Evolutionary conservation across 2,329 filamentous ascomycete genomes (phyloP), one percentile per base, ranked within the genome.

Genomic region (Epichloe sylvatica): DNA sequence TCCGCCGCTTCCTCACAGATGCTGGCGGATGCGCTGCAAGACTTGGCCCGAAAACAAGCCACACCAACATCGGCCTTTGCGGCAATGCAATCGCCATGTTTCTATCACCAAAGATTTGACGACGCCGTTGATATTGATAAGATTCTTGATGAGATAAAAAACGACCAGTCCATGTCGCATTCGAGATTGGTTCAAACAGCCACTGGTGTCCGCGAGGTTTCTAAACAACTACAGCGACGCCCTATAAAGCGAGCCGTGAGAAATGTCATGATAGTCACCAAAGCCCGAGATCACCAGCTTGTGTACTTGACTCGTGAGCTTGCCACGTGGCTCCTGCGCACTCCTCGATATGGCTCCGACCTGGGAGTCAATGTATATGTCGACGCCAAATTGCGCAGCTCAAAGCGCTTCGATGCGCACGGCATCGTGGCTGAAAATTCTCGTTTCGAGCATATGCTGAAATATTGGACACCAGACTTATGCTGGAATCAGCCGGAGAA

Each of bases 211-310:
- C 82, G 92, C 48, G 92, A 98, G 68, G 90, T 98, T 12, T 94
- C 89, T 15, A 91, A 94, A 67, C 92, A 97, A 69, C 75, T 98
- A 51, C 91, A 95, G 69, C 81, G 91, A 50, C 80, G 88, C 39
- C 91, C 92, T 21, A 88, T 97, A 67, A 92, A 86, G 68, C 83
- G 90, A 56, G 90, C 90, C 11, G 90, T 98, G 44, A 81, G 80
- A 61, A 96, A 88, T 64, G 80, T 98, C 61, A 97, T 98, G 92
- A 95, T 98, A 60, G 87, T 98, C 55, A 98, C 92, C 53, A 98
- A 97, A 69, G 92, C 92, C 21, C 81, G 92, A 54, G 92, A 98
- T 69, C 97, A 98, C 62, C 81, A 87, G 57, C 76, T 98, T 15
- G 91, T 98, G 35, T 79, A 85, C 57, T 74, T 96, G 57, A 98